These are phyloP conservation scores for Aurantiochytrium sp. DNA, from an alignment of 108 stramenopile genomes.

Conservation along the genomic window DNA sequence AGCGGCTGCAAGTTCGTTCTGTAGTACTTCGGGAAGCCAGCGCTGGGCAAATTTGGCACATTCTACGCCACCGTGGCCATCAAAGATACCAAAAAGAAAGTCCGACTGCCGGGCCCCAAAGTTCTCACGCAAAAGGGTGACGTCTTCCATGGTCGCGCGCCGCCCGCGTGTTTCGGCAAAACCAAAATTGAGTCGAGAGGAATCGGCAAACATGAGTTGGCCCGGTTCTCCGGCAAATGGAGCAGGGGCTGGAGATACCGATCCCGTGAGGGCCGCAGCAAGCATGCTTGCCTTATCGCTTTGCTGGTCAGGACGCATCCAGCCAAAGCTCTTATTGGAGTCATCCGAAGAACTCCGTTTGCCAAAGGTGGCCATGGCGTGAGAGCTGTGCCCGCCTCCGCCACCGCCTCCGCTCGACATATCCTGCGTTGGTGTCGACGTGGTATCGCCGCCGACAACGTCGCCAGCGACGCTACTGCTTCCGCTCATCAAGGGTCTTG, in stretches of 20 bases:
- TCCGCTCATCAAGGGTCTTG: too few relatives aligned
- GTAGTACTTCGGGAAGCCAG: neutral
- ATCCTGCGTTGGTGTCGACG: neutral
- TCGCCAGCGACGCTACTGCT: too few relatives aligned
- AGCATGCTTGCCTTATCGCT: too few relatives aligned
- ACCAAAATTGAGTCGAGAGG: neutral
- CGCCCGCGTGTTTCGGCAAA: neutral
- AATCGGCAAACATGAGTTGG: neutral
- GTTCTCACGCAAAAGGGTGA: neutral
- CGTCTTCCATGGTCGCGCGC: neutral
- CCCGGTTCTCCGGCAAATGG: neutral
- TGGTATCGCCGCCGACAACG: neutral
- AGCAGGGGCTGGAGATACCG: neutral
- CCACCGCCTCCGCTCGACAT: neutral
- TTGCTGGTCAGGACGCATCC: neutral
- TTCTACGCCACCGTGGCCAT: slow-evolving; percentile 85
- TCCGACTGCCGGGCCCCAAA: neutral
- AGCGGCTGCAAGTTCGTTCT: neutral
- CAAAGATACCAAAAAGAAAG: slow-evolving; percentile 69
- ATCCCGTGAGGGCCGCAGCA: too few relatives aligned
- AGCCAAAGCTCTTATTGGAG: neutral
- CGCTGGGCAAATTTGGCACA: slow-evolving; percentile 34
- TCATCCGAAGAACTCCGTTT: neutral
- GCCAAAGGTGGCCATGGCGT: neutral
- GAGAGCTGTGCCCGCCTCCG: neutral